Evolutionary conservation across 768 basidiomycete genomes (phyloP).

Genomic region (Suillus americanus): DNA sequence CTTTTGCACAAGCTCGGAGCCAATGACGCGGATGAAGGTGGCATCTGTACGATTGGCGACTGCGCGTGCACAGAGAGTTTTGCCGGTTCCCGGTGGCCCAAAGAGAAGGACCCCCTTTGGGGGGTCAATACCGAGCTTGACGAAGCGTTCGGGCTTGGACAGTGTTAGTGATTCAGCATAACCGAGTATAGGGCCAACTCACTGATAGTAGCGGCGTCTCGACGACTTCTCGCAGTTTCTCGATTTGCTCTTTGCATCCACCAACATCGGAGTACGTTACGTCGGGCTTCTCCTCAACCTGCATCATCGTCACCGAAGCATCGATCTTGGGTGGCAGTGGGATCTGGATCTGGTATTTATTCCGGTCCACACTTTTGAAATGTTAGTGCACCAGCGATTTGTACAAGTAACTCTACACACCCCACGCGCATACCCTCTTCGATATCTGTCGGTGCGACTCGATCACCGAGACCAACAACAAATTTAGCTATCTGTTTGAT

Average conservation of each 20-base stretch:
- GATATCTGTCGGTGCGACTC: slow-evolving; percentile 96
- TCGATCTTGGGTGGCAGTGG: slow-evolving; percentile 98
- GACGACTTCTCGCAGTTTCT: slow-evolving; percentile 97
- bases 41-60: slow-evolving; percentile 99
- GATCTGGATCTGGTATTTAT: slow-evolving; percentile 98
- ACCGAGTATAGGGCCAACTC: slow-evolving; percentile 29
- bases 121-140: slow-evolving; percentile 97
- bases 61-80: slow-evolving; percentile 96
- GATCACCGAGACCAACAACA: slow-evolving; percentile 94
- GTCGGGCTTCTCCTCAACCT: slow-evolving; percentile 97
- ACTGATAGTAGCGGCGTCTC: slow-evolving; percentile 95
- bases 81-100: slow-evolving; percentile 97
- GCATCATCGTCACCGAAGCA: slow-evolving; percentile 99
- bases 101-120: slow-evolving; percentile 97
- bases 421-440: slow-evolving; percentile 99
- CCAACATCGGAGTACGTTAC: slow-evolving; percentile 98
- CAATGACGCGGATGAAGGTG: slow-evolving; percentile 98
- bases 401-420: slow-evolving; percentile 45
- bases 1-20: slow-evolving; percentile 99
- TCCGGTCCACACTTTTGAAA: slow-evolving; percentile 78
- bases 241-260: slow-evolving; percentile 99
- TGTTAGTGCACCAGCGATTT: slow-evolving; percentile 5
- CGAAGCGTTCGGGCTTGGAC: slow-evolving; percentile 93
- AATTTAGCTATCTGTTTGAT: slow-evolving; percentile 99
- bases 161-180: slow-evolving; percentile 16